These are phyloP conservation scores for Xylaria scruposa DNA, from an alignment of 495 filamentous ascomycete genomes.

Conservation along the genomic window DNA sequence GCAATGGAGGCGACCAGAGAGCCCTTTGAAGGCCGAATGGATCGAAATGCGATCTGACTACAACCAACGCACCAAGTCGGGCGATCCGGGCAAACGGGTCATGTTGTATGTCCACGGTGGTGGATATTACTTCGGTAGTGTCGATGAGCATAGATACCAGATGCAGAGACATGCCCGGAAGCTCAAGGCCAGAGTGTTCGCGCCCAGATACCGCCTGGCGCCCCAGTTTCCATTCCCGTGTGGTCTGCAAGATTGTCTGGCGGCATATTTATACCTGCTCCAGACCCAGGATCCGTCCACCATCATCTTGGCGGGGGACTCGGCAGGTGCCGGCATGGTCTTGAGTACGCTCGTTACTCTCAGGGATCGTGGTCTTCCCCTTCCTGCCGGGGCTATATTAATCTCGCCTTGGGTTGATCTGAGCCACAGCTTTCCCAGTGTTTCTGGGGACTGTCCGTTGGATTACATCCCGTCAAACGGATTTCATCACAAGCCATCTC, in stretches of 20 bases:
- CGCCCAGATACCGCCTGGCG: conserved; percentile 85
- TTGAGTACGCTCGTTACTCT: conserved; percentile 79
- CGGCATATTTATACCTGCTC: conserved; percentile 83
- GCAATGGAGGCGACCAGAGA: conserved; percentile 78
- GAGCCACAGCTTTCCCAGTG: conserved; percentile 92
- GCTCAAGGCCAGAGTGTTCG: conserved; percentile 85
- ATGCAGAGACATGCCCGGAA: conserved; percentile 95
- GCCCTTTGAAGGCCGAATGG: conserved; percentile 82
- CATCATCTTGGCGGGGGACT: conserved; percentile 85
- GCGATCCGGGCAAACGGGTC: conserved; percentile 68
- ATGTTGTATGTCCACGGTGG: conserved; percentile 94
- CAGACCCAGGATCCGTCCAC: conserved; percentile 74
- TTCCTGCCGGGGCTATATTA: conserved; percentile 88
- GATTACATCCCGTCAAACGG: conserved; percentile 90
- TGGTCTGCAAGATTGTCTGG: conserved; percentile 84
- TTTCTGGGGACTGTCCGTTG: conserved; percentile 70
- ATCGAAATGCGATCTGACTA: conserved; percentile 92
- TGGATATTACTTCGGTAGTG: conserved; percentile 77
- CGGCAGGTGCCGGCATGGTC: conserved; percentile 88
- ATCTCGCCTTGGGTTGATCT: conserved; percentile 95
- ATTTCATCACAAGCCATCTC: conserved; percentile 83
- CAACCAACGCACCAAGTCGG: conserved; percentile 66
- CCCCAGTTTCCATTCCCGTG: conserved; percentile 97
- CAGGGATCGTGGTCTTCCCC: conserved; percentile 77
- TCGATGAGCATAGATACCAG: conserved; percentile 95